Base-by-base conservation (phyloP, 2,329 filamentous ascomycete species). In the Stagonosporopsis chrysanthemi region DNA sequence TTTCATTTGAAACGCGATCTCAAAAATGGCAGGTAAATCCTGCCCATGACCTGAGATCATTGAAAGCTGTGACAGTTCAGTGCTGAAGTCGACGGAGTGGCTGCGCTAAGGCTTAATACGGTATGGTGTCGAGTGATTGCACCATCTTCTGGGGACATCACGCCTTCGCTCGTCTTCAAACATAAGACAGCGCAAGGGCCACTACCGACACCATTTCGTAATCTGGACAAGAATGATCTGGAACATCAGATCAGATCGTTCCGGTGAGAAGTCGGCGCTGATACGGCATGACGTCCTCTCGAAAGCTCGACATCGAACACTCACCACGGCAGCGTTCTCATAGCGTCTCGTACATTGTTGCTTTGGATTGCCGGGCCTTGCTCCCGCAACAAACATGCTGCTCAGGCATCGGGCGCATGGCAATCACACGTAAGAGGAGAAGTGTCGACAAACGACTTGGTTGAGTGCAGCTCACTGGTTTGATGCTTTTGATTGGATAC, bases 131-230 rank as follows among this genome's bases (percentile, higher is more conserved):
- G 8, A 39, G 48, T 41, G 23, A 57, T 58, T 49, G 55, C 45
- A 50, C 55, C 39, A 58, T 58, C 38, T 23, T 46, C 63, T 66
- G 61, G 51, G 55, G 52, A 46, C 47, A 68, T 67, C 41, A 60
- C 60, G 59, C 60, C 62, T 64, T 66, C 57, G 42, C 42, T 55
- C 40, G 49, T 31, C 45, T 56, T 56, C 17, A 41, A 62, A 46
- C 39, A 58, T 58, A 53, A 53, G 35, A 53, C 33, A 39, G 15
- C 40, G 54, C 54, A 57, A 48, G 48, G 54, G 33, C 43, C 48
- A 48, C 39, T n/a, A 12, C 11, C 17, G 42, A 11, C 42, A 19
- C 28, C 17, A 48, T 48, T 29, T 49, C 52, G 45, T 55, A 49
- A 49, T 55, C 39, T 46, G 19, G 17, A 31, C 11, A 38, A 14